Percentiles rank a stretch among this genome's conserved stretches.
Evolutionary conservation across 2,329 filamentous ascomycete species (phyloP).

Genomic region (Nigrospora osmanthi): DNA sequence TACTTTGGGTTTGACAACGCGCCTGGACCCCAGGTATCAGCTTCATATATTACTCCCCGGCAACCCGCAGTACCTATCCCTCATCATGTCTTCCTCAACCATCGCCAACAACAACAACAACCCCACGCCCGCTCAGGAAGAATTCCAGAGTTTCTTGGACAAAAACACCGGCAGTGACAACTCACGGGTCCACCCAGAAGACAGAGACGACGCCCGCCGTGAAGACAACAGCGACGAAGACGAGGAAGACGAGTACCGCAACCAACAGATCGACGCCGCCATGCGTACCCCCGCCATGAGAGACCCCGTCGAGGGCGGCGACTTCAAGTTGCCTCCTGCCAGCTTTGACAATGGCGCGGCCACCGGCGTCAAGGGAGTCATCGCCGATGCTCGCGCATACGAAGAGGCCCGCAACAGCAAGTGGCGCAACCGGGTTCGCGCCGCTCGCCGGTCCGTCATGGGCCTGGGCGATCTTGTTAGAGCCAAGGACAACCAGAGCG

Average conservation of each 20-base stretch:
- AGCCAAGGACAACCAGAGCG: constrained; percentile 21
- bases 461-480: constrained; percentile 30
- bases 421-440: constrained; percentile 43
- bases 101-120: constrained; percentile 20
- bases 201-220: constrained; percentile 36
- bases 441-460: constrained; percentile 48
- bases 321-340: constrained; percentile 53
- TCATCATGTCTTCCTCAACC: constrained; percentile 37
- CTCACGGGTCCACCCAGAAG: constrained; percentile 48
- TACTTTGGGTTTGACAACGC: background rate
- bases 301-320: constrained; percentile 27
- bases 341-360: constrained; percentile 61
- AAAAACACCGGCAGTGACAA: constrained; percentile 37
- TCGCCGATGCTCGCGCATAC: constrained; percentile 73
- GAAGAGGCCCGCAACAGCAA: constrained; percentile 56
- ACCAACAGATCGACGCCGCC: constrained; percentile 50
- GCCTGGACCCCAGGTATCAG: background rate
- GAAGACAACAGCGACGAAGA: constrained; percentile 37
- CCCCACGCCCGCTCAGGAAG: constrained; percentile 54
- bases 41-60: constrained; percentile 10
- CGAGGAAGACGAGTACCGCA: constrained; percentile 45
- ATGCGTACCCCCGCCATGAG: constrained; percentile 55
- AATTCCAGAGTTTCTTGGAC: constrained; percentile 56
- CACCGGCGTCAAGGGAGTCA: constrained; percentile 81
- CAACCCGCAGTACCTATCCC: constrained; percentile 1